Evolutionary conservation across 306 rosid species (phyloP).

Genomic region (Astragalus membranaceus): DNA sequence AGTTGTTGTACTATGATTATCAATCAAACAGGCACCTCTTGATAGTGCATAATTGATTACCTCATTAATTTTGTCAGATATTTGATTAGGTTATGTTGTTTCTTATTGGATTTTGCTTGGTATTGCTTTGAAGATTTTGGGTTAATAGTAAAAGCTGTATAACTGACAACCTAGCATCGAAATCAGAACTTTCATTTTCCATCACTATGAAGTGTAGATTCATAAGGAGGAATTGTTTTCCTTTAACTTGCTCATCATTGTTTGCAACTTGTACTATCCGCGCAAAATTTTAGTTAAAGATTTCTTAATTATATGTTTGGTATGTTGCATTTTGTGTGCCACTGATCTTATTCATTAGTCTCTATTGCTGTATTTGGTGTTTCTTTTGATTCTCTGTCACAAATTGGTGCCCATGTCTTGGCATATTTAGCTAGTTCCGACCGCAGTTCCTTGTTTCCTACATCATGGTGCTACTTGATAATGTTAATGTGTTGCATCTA

Average conservation of each 20-base stretch:
- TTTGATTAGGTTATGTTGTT: not conserved
- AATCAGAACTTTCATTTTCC: not conserved
- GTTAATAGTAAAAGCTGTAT: not conserved
- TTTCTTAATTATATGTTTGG: not conserved
- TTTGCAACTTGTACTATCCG: not conserved
- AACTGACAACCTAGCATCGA: not conserved
- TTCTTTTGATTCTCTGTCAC: not conserved
- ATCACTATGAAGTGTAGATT: not conserved
- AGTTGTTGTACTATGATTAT: slow-evolving; percentile 1
- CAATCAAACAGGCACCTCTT: not conserved
- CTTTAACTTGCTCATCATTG: not conserved
- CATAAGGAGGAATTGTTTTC: not conserved
- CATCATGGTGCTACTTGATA: not conserved
- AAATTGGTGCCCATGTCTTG: not conserved
- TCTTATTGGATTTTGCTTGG: not conserved
- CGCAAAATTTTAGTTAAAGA: not conserved
- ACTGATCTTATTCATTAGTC: not conserved
- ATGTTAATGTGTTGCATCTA: slow-evolving; percentile 4
- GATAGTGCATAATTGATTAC: not conserved
- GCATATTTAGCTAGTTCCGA: not conserved
- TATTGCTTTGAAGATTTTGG: not conserved
- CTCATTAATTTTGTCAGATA: not conserved
- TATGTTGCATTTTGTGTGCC: not conserved
- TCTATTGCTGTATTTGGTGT: not conserved
- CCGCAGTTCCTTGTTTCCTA: not conserved